Evolutionary conservation across 768 basidiomycete genomes (phyloP), one percentile per base, ranked within the genome.

Genomic region (Pleurotus sapidus): DNA sequence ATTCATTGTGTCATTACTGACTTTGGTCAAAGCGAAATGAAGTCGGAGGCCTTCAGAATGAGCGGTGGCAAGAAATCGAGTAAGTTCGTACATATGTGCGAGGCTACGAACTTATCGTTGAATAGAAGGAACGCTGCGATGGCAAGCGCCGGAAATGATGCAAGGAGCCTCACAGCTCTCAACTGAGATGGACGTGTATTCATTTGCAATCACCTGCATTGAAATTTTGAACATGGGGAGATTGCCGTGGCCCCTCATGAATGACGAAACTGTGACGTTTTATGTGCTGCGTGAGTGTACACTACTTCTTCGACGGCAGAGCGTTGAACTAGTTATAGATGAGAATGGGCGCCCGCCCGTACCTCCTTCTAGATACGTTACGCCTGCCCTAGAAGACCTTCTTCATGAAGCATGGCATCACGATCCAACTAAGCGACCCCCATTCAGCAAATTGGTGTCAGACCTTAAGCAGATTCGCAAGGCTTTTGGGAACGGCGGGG

Each of bases 1-100:
- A 76, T 80, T 2, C 80, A 74, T 46, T 93, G 90, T 58, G 77
- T 93, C 40, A 84, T 94, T 42, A 84, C 89, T 25, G 91, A 93
- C 65, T 94, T 95, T 67, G 91, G 89, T 0, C 88, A 93, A 68
- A 87, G 83, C 62, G 86, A 89, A 68, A 84, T 93, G 75, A 89
- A 86, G 71, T 81, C 78, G 14, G 89, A 93, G 66, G 84, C 82
- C 3, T 84, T 77, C 61, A 77, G 81, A 30, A 73, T 88, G 2
- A 87, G 82, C 55, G 84, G 83, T 8, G 72, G 72, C 20, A 65
- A 75, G 2, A 72, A 72, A 34, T 74, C 76, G 57, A 74, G 84
- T 86, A 61, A 50, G 79, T 75, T 17, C n/a, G 7, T 34, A 57
- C 7, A 45, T 0, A 37, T 47, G 14, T 25, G 20, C 51, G 43